These are phyloP conservation scores for Coemansia sp. DNA, from an alignment of 192 early-diverging fungal species.

Conservation along the genomic window DNA sequence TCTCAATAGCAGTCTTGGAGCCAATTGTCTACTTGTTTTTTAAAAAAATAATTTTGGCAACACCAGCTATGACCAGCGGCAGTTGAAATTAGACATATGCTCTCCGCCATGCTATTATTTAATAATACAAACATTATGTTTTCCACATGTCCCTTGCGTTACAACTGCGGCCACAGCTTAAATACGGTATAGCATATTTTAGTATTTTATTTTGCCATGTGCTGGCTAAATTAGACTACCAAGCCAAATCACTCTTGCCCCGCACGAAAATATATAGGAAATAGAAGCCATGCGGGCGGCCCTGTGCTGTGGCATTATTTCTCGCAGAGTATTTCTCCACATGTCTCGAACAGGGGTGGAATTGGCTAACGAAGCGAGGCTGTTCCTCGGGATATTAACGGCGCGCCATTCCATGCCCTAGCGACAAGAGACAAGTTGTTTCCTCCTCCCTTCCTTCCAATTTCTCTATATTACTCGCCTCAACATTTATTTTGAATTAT, in stretches of 20 bases:
- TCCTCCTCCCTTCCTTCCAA: background rate
- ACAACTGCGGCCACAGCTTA: background rate
- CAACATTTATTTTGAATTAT: conserved; percentile 5
- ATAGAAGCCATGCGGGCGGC: background rate
- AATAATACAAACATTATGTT: background rate
- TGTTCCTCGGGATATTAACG: no score
- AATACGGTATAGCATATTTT: no score
- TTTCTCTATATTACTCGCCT: background rate
- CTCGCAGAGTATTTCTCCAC: conserved; percentile 11
- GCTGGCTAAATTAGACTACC: background rate
- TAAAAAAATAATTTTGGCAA: no score
- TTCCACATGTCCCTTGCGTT: background rate
- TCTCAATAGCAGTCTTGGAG: no score
- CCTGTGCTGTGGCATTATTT: no score
- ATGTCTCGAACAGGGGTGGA: conserved; percentile 33
- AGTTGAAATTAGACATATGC: no score
- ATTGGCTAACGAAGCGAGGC: background rate
- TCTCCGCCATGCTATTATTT: no score
- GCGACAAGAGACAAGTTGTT: no score
- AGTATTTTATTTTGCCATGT: background rate
- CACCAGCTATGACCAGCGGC: no score
- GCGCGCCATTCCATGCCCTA: no score
- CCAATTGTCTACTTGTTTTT: no score
- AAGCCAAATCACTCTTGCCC: background rate
- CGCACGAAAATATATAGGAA: background rate